Percentiles rank a stretch among this genome's conserved stretches.
Conservation (phyloP, 768 basidiomycete species). For the Neoboletus subvelutipes region DNA sequence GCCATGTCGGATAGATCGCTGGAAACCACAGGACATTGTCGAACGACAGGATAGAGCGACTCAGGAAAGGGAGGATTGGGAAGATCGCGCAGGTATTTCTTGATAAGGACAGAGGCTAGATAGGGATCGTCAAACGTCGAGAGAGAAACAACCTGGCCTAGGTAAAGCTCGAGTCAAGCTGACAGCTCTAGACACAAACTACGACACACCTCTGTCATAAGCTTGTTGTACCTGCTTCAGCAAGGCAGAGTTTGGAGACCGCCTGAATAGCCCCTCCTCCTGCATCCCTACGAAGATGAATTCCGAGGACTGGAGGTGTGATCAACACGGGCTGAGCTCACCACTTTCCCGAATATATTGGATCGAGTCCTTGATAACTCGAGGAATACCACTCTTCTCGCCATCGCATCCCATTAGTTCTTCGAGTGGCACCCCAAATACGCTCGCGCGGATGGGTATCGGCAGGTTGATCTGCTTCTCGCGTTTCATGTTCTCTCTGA, state of each 20-base stretch:
- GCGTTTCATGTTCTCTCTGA: conserved; percentile 75
- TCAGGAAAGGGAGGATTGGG: conserved; percentile 80
- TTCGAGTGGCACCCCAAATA: conserved; percentile 81
- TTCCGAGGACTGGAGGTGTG: not conserved
- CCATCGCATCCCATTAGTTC: conserved; percentile 83
- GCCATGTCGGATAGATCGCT: conserved; percentile 55
- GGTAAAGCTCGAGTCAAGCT: conserved; percentile 4
- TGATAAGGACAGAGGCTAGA: conserved; percentile 80
- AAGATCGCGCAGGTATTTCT: conserved; percentile 82
- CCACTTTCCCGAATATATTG: conserved; percentile 66
- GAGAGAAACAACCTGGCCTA: conserved; percentile 77
- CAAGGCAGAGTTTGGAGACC: conserved; percentile 71
- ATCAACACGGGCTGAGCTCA: conserved; percentile 6
- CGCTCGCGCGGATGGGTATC: conserved; percentile 52
- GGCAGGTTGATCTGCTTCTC: conserved; percentile 72
- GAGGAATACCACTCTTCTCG: conserved; percentile 79
- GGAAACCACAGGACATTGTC: conserved; percentile 62
- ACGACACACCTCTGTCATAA: conserved; percentile 68
- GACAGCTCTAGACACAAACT: not conserved
- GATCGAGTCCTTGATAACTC: conserved; percentile 74
- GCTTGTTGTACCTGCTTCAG: conserved; percentile 78
- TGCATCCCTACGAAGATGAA: conserved; percentile 43
- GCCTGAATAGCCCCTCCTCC: conserved; percentile 78
- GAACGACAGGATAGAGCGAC: conserved; percentile 59
- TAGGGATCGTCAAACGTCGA: conserved; percentile 75